Conservation (phyloP, 768 basidiomycete species). For the Suillus americanus region DNA sequence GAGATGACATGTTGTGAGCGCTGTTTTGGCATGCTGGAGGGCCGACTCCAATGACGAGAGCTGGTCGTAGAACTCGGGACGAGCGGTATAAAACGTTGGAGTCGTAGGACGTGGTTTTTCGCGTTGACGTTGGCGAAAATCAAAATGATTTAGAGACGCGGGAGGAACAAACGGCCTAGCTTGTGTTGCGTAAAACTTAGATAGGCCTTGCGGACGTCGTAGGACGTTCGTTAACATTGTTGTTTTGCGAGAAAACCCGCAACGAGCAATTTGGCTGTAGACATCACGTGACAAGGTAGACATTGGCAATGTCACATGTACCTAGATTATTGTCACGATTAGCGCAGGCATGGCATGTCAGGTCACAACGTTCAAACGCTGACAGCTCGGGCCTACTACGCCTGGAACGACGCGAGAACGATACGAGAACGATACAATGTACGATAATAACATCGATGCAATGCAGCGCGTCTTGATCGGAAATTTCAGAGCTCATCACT, state of each 20-base stretch:
- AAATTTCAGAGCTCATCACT: too few relatives aligned
- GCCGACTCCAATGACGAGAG: constrained; percentile 66
- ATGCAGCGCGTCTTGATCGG: too few relatives aligned
- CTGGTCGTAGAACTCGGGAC: constrained; percentile 72
- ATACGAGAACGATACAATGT: too few relatives aligned
- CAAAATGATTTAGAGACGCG: constrained; percentile 25
- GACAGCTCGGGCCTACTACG: too few relatives aligned
- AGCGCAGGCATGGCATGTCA: background rate
- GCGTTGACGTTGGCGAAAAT: background rate
- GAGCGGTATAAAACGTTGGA: constrained; percentile 83
- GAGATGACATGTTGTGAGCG: constrained; percentile 65
- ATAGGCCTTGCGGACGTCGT: background rate
- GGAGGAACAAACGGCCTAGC: constrained; percentile 37
- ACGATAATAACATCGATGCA: too few relatives aligned
- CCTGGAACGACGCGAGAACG: too few relatives aligned
- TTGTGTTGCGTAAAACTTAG: constrained; percentile 13
- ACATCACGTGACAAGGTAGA: background rate
- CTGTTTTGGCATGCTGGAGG: constrained; percentile 52
- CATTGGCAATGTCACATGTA: too few relatives aligned
- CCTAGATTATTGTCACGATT: background rate
- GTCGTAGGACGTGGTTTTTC: constrained; percentile 48
- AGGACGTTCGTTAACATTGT: constrained; percentile 31
- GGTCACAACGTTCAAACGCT: background rate
- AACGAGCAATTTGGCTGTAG: background rate
- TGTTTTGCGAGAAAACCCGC: background rate